Percentiles rank a stretch among this genome's conserved stretches.
Evolutionary conservation across 2,329 filamentous ascomycete species (phyloP).

Genomic region (Camptophora hylomeconis): DNA sequence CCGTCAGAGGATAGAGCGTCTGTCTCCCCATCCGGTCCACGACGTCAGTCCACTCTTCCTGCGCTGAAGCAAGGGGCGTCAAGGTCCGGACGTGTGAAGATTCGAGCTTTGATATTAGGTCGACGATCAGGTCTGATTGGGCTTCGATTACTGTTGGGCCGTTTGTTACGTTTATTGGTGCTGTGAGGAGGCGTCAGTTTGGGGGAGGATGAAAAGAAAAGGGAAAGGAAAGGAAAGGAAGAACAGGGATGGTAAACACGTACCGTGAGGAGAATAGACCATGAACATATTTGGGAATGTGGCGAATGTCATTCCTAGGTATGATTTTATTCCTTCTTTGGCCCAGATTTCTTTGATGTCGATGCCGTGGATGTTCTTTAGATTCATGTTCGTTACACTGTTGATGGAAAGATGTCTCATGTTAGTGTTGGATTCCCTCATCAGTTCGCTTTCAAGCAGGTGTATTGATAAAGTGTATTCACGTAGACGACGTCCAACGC

Average conservation of each 20-base stretch:
- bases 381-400: slow-evolving; percentile 27
- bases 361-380: slow-evolving; percentile 22
- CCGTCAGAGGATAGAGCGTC: slow-evolving; percentile 37
- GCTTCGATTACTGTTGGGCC: slow-evolving; percentile 40
- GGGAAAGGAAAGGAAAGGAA: not conserved
- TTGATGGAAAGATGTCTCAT: too few relatives aligned
- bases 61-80: slow-evolving; percentile 34
- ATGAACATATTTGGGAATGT: slow-evolving; percentile 38
- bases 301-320: slow-evolving; percentile 29
- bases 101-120: slow-evolving; percentile 39
- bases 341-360: slow-evolving; percentile 26
- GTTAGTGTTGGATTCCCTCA: too few relatives aligned
- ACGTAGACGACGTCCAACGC: too few relatives aligned
- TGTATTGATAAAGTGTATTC: too few relatives aligned
- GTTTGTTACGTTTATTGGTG: slow-evolving; percentile 11
- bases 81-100: slow-evolving; percentile 35
- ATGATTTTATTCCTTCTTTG: slow-evolving; percentile 25
- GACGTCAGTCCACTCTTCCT: slow-evolving; percentile 36
- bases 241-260: not conserved
- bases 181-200: slow-evolving; percentile 11
- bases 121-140: slow-evolving; percentile 31
- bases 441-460: too few relatives aligned
- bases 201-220: not conserved
- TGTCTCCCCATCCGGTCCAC: slow-evolving; percentile 34
- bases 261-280: slow-evolving; percentile 40